Evolutionary conservation across 169 alveolate species (phyloP).

Genomic region (Cryptosporidium ubiquitum): DNA sequence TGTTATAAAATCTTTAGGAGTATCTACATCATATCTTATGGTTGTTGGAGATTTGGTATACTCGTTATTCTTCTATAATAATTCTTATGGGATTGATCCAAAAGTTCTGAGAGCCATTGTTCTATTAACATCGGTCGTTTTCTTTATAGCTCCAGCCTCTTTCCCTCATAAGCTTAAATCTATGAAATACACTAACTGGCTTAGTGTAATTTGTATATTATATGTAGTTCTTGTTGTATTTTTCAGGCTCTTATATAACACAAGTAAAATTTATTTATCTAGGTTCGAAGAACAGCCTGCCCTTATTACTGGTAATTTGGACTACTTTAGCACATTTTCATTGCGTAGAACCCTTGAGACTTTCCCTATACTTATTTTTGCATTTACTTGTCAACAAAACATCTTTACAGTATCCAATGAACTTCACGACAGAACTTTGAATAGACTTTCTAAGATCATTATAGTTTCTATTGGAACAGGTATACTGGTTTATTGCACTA

Average conservation of each 20-base stretch:
- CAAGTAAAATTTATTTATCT: not conserved
- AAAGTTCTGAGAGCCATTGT: slow-evolving; percentile 64
- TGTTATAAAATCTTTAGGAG: slow-evolving; percentile 74
- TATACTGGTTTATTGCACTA: slow-evolving; percentile 15
- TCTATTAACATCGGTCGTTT: slow-evolving; percentile 44
- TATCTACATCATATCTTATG: slow-evolving; percentile 64
- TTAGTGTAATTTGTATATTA: slow-evolving; percentile 57
- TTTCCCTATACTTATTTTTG: slow-evolving; percentile 71
- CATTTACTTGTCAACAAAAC: slow-evolving; percentile 75
- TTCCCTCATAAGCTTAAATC: slow-evolving; percentile 68
- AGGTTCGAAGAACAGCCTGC: slow-evolving; percentile 16
- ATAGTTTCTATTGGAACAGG: slow-evolving; percentile 30
- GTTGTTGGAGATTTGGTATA: slow-evolving; percentile 71
- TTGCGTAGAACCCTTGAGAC: slow-evolving; percentile 28
- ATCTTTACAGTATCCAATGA: slow-evolving; percentile 68
- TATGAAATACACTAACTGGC: slow-evolving; percentile 69
- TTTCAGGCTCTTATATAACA: slow-evolving; percentile 19
- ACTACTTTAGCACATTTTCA: slow-evolving; percentile 25
- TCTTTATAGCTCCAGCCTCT: slow-evolving; percentile 72
- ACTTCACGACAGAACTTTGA: slow-evolving; percentile 52
- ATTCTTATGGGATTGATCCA: slow-evolving; percentile 59
- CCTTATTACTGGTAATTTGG: slow-evolving; percentile 17
- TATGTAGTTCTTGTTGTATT: slow-evolving; percentile 54
- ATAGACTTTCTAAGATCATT: slow-evolving; percentile 42
- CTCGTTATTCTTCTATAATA: slow-evolving; percentile 26